Percentiles rank a stretch among this genome's conserved stretches.
Conservation (phyloP, 2,329 filamentous ascomycete genomes). For the Neonectria neomacrospora region DNA sequence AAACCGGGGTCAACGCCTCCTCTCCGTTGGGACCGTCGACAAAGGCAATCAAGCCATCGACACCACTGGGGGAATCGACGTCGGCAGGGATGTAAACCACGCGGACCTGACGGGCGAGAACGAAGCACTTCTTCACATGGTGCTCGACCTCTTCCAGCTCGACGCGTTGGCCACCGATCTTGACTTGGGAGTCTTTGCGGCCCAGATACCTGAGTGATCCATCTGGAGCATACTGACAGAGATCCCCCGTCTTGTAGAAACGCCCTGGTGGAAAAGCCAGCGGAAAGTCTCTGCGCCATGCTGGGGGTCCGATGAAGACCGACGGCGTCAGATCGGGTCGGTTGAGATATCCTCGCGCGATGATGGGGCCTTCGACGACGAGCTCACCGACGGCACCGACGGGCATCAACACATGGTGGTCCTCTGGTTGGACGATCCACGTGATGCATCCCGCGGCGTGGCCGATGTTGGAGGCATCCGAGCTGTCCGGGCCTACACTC, state of each 20-base stretch:
- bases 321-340: conserved; percentile 14
- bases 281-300: neutral
- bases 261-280: neutral
- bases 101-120: neutral
- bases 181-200: conserved; percentile 65
- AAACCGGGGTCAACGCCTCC: neutral
- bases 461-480: conserved; percentile 15
- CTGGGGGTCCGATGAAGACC: neutral
- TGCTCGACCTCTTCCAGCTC: conserved; percentile 49
- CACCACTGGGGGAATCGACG: accelerated
- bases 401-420: conserved; percentile 33
- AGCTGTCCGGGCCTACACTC: neutral
- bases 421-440: conserved; percentile 21
- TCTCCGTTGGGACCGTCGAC: neutral
- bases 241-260: conserved; percentile 30
- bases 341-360: conserved; percentile 57
- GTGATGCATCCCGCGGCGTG: neutral
- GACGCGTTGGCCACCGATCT: conserved; percentile 64
- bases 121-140: neutral
- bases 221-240: conserved; percentile 44
- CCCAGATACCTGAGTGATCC: conserved; percentile 55
- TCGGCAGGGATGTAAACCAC: neutral
- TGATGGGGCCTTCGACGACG: conserved; percentile 60
- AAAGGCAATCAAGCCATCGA: neutral
- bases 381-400: conserved; percentile 53